Evolutionary conservation across 2,329 filamentous ascomycete genomes (phyloP), one percentile per base, ranked within the genome.

Genomic region (Microcera coccophila): DNA sequence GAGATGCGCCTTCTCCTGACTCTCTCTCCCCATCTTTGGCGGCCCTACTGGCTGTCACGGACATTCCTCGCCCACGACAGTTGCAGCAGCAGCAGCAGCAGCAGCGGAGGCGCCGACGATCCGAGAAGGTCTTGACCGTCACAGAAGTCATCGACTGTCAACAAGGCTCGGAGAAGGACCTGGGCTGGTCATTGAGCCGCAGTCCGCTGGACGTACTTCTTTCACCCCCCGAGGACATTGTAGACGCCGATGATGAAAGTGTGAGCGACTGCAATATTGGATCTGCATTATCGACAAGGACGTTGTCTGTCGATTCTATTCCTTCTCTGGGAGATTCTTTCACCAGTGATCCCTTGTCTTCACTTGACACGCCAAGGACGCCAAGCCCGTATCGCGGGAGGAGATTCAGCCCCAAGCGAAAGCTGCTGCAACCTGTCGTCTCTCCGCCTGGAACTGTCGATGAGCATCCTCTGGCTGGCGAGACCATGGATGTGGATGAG

Each of bases 41-140:
- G 5, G 78, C 78, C 11, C 66, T 84, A 20, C 67, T 84, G 24
- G 81, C 81, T 22, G 69, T 81, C 40, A 84, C 81, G 21, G 75
- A 72, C 48, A 84, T 84, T 38, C 81, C 78, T 3, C 69, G 52
- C 62, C 73, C 38, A 63, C 71, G 51, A 19, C 71, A 65, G 41
- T 60, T 63, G 20, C 61, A 64, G 36, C n/a, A n/a, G n/a, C n/a
- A n/a, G n/a, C n/a, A n/a, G n/a, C n/a, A n/a, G n/a, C n/a, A n/a
- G n/a, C n/a, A n/a, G n/a, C 63, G 65, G 26, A 66, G 55, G 28
- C 56, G 59, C 19, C 60, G 55, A 28, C 47, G 51, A 32, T 44
- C 49, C 10, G 55, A 59, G 15, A 59, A 57, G 42, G 41, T 45
- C 20, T 41, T 82, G 65, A 79, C 76, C 0, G 73, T 81, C 10